Percentiles rank a stretch among this genome's conserved stretches.
phyloP scores from a whole-genome alignment of 345 rosid species.

The Aegle marmelos region DNA sequence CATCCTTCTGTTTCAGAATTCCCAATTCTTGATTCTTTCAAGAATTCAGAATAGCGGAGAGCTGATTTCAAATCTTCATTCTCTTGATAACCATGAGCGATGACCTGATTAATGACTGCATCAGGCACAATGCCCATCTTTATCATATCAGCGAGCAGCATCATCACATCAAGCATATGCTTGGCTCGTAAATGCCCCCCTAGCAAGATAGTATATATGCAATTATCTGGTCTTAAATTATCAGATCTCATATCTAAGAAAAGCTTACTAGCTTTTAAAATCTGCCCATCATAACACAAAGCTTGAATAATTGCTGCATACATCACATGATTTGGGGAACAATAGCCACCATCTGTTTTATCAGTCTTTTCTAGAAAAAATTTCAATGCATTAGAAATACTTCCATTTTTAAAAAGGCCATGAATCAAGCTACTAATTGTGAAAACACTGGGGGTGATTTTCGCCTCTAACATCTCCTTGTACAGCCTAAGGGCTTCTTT shows the following conservation, averaged over 20 bases:
- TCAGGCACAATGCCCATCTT: conserved; percentile 59
- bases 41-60: conserved; percentile 28
- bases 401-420: conserved; percentile 64
- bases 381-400: conserved; percentile 35
- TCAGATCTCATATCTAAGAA: conserved; percentile 53
- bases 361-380: conserved; percentile 39
- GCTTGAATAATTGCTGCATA: conserved; percentile 56
- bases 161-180: conserved; percentile 44
- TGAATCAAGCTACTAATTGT: conserved; percentile 56
- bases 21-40: conserved; percentile 8
- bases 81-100: conserved; percentile 41
- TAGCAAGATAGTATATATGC: conserved; percentile 32
- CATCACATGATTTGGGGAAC: conserved; percentile 34
- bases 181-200: conserved; percentile 47
- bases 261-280: conserved; percentile 48
- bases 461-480: conserved; percentile 50
- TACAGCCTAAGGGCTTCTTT: conserved; percentile 50
- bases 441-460: conserved; percentile 50
- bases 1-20: not conserved
- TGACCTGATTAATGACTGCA: conserved; percentile 25
- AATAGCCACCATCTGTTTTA: conserved; percentile 24
- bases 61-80: conserved; percentile 42
- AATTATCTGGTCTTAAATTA: conserved; percentile 42
- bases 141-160: conserved; percentile 66
- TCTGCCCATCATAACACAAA: conserved; percentile 47